A percentile compares a stretch with the other conserved stretches of the same genome.
phyloP scores from a whole-genome alignment of 441 rosid species.

The Erodium chrysanthum region DNA sequence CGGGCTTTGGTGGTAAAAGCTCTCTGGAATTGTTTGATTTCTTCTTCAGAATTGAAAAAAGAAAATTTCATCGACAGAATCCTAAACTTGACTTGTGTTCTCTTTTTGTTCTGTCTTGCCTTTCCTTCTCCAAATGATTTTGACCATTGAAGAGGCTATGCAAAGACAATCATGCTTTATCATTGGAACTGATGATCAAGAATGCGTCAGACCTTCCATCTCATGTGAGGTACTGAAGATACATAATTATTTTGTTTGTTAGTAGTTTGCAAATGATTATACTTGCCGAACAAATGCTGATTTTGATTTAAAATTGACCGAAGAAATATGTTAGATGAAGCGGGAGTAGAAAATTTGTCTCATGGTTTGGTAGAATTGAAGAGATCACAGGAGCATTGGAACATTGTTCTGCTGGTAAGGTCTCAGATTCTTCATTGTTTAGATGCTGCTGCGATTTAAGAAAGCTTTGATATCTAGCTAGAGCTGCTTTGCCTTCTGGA shows the following conservation, averaged over 20 bases:
- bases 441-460: background rate
- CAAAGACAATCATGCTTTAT: constrained; percentile 33
- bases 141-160: constrained; percentile 29
- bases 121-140: constrained; percentile 3
- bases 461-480: constrained; percentile 6
- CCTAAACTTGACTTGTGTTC: constrained; percentile 13
- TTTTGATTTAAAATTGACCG: constrained; percentile 25
- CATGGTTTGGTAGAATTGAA: constrained; percentile 48
- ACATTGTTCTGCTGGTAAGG: constrained; percentile 62
- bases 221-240: constrained; percentile 38
- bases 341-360: constrained; percentile 36
- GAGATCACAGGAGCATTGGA: constrained; percentile 54
- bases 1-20: background rate
- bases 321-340: constrained; percentile 42
- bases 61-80: background rate
- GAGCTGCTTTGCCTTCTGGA: background rate
- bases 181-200: constrained; percentile 39
- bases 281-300: constrained; percentile 21
- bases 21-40: background rate
- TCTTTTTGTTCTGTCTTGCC: background rate
- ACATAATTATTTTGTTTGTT: constrained; percentile 11
- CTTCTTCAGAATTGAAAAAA: background rate
- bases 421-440: constrained; percentile 16
- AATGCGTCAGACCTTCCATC: constrained; percentile 52
- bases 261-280: constrained; percentile 7